Evolutionary conservation across 2,329 filamentous ascomycete genomes (phyloP), one percentile per base, ranked within the genome.

Genomic region (Ophiocordyceps sinensis): DNA sequence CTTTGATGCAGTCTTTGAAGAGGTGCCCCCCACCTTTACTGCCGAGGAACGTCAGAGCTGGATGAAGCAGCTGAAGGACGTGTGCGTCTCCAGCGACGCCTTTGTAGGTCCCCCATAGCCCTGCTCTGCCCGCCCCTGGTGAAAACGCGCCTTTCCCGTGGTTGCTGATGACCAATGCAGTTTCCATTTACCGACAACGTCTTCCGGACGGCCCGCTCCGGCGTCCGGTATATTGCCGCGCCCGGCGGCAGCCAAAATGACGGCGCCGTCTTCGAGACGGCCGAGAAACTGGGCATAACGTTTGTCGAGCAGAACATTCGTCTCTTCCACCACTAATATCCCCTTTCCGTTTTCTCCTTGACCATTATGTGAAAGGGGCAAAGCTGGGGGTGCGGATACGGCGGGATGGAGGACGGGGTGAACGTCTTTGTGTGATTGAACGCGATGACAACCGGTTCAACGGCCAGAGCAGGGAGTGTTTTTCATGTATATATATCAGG

Each of bases 171-270:
- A 17, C 8, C 3, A 36, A 15, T 36, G 17, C 44, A 86, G 84
- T 98, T 98, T 77, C 91, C 91, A 51, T 98, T 98, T 67, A 85
- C 86, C 56, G 91, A 98, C 71, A 98, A 98, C 55, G 83, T 98
- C 49, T 95, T 93, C 77, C 79, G 91, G 50, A 85, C 87, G 40
- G 79, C 77, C 47, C 76, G 86, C 54, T 94, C 86, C 19, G 91
- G 91, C 39, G 87, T 78, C 57, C 96, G 94, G 70, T 98, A 94
- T 68, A 85, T 96, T 55, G 89, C 91, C 41, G 89, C 89, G 32
- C 91, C 91, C 10, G 83, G 77, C 39, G 91, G 91, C 43, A 94
- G 82, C 62, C 85, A 91, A 63, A 91, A 91, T 58, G 85, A 91
- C 59, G 63, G 70, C 43, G 74, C 79, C 39, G 85, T 91, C 37